phyloP scores from a whole-genome alignment of 2,329 filamentous ascomycete genomes.

The Helminthosporium solani region DNA sequence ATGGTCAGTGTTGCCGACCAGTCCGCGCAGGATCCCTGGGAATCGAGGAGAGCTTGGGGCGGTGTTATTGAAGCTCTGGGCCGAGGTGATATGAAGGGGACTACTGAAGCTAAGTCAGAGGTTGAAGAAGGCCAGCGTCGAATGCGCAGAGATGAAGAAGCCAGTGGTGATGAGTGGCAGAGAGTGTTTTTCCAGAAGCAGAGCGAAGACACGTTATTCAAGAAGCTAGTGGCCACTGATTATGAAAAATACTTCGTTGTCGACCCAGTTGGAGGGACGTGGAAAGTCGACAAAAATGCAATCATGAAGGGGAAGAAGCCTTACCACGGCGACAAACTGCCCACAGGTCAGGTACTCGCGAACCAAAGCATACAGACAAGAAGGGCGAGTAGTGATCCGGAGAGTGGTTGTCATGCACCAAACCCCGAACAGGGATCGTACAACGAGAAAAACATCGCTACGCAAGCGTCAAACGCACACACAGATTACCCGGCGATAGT shows the following conservation, averaged over 20 bases:
- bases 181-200: constrained; percentile 45
- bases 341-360: constrained; percentile 20
- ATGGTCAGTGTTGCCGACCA: constrained; percentile 29
- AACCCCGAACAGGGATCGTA: constrained; percentile 1
- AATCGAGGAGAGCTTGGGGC: constrained; percentile 47
- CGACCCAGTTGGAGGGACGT: constrained; percentile 29
- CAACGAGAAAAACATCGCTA: too few species aligned
- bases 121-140: constrained; percentile 44
- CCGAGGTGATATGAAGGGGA: constrained; percentile 45
- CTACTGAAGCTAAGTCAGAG: constrained; percentile 31
- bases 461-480: too few species aligned
- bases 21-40: constrained; percentile 48
- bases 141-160: constrained; percentile 44
- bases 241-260: constrained; percentile 21
- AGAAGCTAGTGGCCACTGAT: constrained; percentile 21
- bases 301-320: constrained; percentile 25
- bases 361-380: constrained; percentile 1
- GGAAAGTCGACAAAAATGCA: constrained; percentile 33
- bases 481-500: too few species aligned
- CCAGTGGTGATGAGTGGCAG: constrained; percentile 40
- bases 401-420: background rate
- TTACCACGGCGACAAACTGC: constrained; percentile 31
- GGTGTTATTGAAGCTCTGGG: constrained; percentile 43
- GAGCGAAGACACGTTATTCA: constrained; percentile 26
- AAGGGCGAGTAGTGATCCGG: background rate